Conservation (phyloP, 1,284 basidiomycete genomes). For the Volvariella volvacea region DNA sequence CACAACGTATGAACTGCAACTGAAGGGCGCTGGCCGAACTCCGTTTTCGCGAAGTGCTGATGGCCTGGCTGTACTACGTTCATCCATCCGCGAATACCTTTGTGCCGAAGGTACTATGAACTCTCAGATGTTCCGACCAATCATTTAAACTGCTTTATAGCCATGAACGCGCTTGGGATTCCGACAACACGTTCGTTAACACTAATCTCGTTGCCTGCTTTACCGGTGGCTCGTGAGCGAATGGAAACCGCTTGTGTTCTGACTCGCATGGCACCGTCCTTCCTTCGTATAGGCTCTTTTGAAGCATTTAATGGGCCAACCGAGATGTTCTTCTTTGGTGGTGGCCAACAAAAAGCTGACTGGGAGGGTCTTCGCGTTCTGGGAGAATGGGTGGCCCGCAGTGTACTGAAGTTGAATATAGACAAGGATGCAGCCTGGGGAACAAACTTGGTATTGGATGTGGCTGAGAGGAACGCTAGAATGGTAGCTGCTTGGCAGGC, state of each 20-base stretch:
- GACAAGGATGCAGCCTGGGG: conserved; percentile 57
- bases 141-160: conserved; percentile 30
- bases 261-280: conserved; percentile 83
- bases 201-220: conserved; percentile 69
- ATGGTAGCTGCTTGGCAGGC: conserved; percentile 96
- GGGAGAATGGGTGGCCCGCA: conserved; percentile 64
- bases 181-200: conserved; percentile 88
- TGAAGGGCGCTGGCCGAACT: conserved; percentile 92
- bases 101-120: conserved; percentile 85
- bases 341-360: conserved; percentile 68
- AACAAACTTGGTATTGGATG: conserved; percentile 67
- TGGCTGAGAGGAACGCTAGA: conserved; percentile 74
- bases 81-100: conserved; percentile 88
- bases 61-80: conserved; percentile 88
- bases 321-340: conserved; percentile 63
- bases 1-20: conserved; percentile 76
- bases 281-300: conserved; percentile 90
- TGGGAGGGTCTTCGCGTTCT: conserved; percentile 69
- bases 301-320: conserved; percentile 78
- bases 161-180: conserved; percentile 82
- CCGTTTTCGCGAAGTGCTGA: conserved; percentile 91
- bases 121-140: too few species aligned
- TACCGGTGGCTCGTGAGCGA: conserved; percentile 78
- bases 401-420: conserved; percentile 47
- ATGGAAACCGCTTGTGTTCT: conserved; percentile 76